Conservation (phyloP, 2,329 filamentous ascomycete genomes). For the Hymenoscyphus fraxineus region DNA sequence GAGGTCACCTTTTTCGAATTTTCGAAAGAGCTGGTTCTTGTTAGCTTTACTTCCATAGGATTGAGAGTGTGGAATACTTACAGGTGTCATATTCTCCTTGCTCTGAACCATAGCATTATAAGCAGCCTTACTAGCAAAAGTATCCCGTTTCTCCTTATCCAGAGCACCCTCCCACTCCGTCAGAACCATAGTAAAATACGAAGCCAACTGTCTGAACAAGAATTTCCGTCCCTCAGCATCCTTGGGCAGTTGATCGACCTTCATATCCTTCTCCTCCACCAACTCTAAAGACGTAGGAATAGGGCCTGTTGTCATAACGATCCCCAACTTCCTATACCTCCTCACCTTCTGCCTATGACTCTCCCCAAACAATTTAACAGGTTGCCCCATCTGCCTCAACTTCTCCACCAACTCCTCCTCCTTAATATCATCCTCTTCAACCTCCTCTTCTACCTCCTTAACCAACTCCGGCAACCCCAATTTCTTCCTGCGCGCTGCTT, state of each 20-base stretch:
- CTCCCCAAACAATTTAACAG: constrained; percentile 77
- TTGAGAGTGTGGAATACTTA: constrained; percentile 35
- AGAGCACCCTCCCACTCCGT: constrained; percentile 81
- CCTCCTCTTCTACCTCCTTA: constrained; percentile 46
- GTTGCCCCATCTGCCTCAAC: constrained; percentile 70
- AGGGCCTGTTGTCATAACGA: constrained; percentile 66
- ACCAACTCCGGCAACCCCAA: constrained; percentile 76
- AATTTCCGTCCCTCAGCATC: constrained; percentile 65
- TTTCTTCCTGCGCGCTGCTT: constrained; percentile 67
- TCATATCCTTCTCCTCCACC: constrained; percentile 85
- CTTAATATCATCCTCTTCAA: constrained; percentile 56
- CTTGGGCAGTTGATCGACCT: constrained; percentile 60
- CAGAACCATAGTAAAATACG: constrained; percentile 96
- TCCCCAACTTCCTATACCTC: constrained; percentile 64
- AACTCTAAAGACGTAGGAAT: constrained; percentile 81
- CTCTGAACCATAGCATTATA: constrained; percentile 83
- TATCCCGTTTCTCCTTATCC: constrained; percentile 58
- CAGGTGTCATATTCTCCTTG: constrained; percentile 79
- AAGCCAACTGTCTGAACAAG: constrained; percentile 82
- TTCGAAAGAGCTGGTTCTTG: constrained; percentile 66
- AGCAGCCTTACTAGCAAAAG: constrained; percentile 76
- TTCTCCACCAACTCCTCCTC: constrained; percentile 67
- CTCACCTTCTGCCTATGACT: constrained; percentile 63
- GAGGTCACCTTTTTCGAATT: constrained; percentile 77
- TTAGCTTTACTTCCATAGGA: constrained; percentile 13